Percentiles rank a stretch among this genome's conserved stretches.
Conservation (phyloP, 2,329 filamentous ascomycete species). For the Akanthomyces dipterigenus region DNA sequence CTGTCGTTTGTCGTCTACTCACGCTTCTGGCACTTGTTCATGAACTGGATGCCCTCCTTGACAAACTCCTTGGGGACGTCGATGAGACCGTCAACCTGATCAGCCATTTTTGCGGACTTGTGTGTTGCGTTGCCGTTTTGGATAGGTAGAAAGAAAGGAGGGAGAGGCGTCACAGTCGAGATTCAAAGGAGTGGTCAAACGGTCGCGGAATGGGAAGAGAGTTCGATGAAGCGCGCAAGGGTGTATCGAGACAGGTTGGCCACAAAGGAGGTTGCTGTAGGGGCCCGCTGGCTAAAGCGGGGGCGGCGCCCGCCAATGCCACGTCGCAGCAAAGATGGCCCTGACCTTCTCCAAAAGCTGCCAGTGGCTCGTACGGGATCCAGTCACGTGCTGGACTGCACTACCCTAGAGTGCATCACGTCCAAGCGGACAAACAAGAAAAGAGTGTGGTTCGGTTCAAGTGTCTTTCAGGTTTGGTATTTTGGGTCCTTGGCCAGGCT, state of each 20-base stretch:
- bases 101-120: constrained; percentile 13
- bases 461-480: too few relatives aligned
- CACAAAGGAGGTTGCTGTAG: constrained; percentile 10
- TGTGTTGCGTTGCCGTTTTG: neutral
- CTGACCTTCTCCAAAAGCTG: neutral
- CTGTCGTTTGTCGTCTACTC: constrained; percentile 22
- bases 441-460: too few relatives aligned
- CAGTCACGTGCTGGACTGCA: neutral
- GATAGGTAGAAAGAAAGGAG: neutral
- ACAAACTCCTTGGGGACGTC: constrained; percentile 59
- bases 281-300: neutral
- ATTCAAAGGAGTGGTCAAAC: too few relatives aligned
- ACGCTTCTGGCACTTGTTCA: constrained; percentile 58
- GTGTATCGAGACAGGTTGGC: constrained; percentile 9
- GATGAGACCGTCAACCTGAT: constrained; percentile 55
- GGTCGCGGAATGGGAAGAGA: neutral
- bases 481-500: too few relatives aligned
- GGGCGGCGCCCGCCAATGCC: neutral
- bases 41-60: constrained; percentile 41
- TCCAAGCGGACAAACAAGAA: too few relatives aligned
- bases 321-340: neutral
- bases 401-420: neutral
- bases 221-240: neutral
- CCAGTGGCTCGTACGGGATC: neutral
- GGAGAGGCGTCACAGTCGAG: too few relatives aligned